Evolutionary conservation across 345 rosid genomes (phyloP), one percentile per base, ranked within the genome.

Genomic region (Kandelia obovata): DNA sequence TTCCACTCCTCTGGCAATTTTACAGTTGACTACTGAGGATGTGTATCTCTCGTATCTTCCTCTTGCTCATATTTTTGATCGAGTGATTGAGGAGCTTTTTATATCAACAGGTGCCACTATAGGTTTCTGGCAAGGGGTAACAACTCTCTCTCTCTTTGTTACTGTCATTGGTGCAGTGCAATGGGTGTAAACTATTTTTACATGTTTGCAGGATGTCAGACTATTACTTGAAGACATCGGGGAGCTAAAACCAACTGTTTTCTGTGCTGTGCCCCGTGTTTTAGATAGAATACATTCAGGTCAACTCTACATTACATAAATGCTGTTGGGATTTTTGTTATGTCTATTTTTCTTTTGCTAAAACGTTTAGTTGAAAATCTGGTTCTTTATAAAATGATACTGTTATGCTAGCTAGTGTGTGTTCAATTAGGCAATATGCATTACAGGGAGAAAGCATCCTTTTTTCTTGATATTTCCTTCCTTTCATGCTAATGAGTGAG

Each of bases 251-350:
- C 97, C 99, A 46, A 84, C 90, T 71, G 70, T 90, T 65, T 92
- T 96, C 80, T 96, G 99, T 73, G 98, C 99, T 25, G 98, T 96
- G 76, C 99, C 99, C 63, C 99, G 98, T 30, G 99, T 96, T 25
- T 71, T 96, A 59, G 97, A 96, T 52, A 86, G 92, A 81, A 78
- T 96, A 69, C 78, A 96, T 82, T 59, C 86, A 8, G 99, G 99
- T 92, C 71, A 79, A 49, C 26, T 27, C 53, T 62, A 56, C 55
- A 61, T 39, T 15, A 11, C 62, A 15, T 28, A 34, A 25, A 53
- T 16, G 60, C 61, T 37, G 57, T 26, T 35, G 57, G 27, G 53
- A 19, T 57, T 31, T 62, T 67, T n/a, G 20, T 63, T 55, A 31
- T 32, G 35, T 16, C 28, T 17, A 5, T 37, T 35, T 51, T 55